Percentiles rank a stretch among this genome's conserved stretches.
phyloP scores from a whole-genome alignment of 163 green algal genomes.

The Scenedesmus sp. region DNA sequence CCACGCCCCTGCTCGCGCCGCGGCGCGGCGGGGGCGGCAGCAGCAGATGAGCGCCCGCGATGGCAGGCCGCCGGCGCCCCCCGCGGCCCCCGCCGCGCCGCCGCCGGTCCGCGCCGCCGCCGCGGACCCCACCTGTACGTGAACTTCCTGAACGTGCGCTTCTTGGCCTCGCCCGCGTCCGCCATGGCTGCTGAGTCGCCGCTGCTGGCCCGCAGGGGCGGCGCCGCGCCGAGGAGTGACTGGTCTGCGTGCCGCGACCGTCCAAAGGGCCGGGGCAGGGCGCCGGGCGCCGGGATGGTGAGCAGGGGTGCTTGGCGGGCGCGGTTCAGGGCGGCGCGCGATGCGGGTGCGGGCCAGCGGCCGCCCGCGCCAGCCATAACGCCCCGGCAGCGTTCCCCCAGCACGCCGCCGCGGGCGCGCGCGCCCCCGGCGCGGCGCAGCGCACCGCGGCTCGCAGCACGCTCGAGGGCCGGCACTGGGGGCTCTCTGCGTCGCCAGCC shows the following conservation, averaged over 20 bases:
- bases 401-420: too few species aligned
- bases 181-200: constrained; percentile 37
- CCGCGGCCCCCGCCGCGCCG: background rate
- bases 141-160: constrained; percentile 93
- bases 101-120: constrained; percentile 28
- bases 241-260: too few species aligned
- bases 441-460: too few species aligned
- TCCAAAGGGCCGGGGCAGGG: constrained; percentile 17
- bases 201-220: background rate
- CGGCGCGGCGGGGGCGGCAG: constrained; percentile 47
- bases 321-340: constrained; percentile 16
- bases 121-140: constrained; percentile 59
- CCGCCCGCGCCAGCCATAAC: too few species aligned
- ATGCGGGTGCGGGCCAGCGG: too few species aligned
- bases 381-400: too few species aligned
- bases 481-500: too few species aligned
- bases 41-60: constrained; percentile 15
- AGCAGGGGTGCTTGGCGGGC: background rate
- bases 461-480: too few species aligned
- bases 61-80: constrained; percentile 9
- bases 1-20: constrained; percentile 82
- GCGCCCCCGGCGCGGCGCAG: too few species aligned
- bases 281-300: background rate
- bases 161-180: constrained; percentile 47
- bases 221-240: constrained; percentile 1